Evolutionary conservation across 257 asterid species (phyloP).

Genomic region (Solanum ossicruentum): DNA sequence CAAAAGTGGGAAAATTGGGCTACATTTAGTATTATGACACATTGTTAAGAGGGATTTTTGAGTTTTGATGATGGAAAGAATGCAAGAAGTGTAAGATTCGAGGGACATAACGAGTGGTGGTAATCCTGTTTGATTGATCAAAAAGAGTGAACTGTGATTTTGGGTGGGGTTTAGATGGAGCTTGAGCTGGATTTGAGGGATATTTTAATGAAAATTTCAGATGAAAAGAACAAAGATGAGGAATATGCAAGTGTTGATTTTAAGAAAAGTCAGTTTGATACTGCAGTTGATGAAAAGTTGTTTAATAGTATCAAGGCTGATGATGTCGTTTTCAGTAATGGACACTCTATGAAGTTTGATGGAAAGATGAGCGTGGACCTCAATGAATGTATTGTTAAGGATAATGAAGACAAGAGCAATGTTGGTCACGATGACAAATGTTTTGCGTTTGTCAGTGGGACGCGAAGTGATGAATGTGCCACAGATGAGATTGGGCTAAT

Average conservation of each 20-base stretch:
- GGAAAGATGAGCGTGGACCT: neutral
- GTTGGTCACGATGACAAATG: neutral
- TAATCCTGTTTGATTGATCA: neutral
- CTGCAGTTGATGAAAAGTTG: neutral
- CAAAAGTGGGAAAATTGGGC: slow-evolving; percentile 11
- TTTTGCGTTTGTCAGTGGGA: neutral
- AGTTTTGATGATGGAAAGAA: neutral
- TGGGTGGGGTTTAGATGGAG: slow-evolving; percentile 22
- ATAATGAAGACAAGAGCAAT: neutral
- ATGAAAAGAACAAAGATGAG: slow-evolving; percentile 21
- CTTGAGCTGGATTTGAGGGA: slow-evolving; percentile 37
- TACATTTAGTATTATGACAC: slow-evolving; percentile 20
- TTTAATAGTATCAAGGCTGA: neutral
- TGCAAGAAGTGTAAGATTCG: neutral
- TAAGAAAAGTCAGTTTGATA: neutral
- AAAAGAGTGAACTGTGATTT: neutral
- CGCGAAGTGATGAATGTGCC: neutral
- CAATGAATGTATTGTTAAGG: neutral
- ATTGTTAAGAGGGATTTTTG: slow-evolving; percentile 25
- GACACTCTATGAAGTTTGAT: neutral
- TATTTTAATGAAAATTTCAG: slow-evolving; percentile 17
- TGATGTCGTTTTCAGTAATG: neutral
- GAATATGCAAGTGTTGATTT: neutral
- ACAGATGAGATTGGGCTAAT: neutral
- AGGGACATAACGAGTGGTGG: neutral